Conservation (phyloP, 495 filamentous ascomycete species). For the Poronia punctata region DNA sequence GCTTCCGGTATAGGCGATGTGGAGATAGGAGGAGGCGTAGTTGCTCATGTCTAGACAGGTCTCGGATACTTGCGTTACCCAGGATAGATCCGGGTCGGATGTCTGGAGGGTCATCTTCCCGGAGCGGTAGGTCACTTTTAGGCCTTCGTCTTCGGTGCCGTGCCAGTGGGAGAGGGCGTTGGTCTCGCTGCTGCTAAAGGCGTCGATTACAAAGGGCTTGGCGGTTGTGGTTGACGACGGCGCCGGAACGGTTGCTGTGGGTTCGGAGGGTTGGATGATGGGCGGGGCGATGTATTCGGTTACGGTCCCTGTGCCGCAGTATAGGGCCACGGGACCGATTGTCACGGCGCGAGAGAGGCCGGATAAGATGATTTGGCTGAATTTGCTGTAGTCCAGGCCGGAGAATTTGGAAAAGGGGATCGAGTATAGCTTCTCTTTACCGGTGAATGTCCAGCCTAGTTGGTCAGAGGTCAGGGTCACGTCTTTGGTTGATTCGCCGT, state of each 20-base stretch:
- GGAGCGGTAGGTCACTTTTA: conserved; percentile 43
- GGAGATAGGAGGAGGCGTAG: conserved; percentile 57
- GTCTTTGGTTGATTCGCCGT: conserved; percentile 26
- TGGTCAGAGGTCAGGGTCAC: conserved; percentile 35
- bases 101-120: conserved; percentile 53
- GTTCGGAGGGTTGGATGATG: conserved; percentile 27
- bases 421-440: conserved; percentile 52
- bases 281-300: conserved; percentile 44
- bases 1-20: conserved; percentile 62
- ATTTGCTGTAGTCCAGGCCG: conserved; percentile 45
- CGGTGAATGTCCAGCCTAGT: conserved; percentile 56
- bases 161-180: conserved; percentile 69
- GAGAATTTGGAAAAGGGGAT: conserved; percentile 49
- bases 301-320: conserved; percentile 46
- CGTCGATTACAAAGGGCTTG: conserved; percentile 57
- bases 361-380: conserved; percentile 45
- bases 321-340: conserved; percentile 52
- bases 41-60: conserved; percentile 54
- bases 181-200: conserved; percentile 45
- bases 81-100: conserved; percentile 61
- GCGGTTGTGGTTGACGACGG: conserved; percentile 42
- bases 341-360: conserved; percentile 40
- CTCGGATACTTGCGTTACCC: conserved; percentile 57
- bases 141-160: conserved; percentile 53
- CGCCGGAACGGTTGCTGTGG: conserved; percentile 40